Evolutionary conservation across 345 rosid species (phyloP).

Genomic region (Eucalyptus grandis): DNA sequence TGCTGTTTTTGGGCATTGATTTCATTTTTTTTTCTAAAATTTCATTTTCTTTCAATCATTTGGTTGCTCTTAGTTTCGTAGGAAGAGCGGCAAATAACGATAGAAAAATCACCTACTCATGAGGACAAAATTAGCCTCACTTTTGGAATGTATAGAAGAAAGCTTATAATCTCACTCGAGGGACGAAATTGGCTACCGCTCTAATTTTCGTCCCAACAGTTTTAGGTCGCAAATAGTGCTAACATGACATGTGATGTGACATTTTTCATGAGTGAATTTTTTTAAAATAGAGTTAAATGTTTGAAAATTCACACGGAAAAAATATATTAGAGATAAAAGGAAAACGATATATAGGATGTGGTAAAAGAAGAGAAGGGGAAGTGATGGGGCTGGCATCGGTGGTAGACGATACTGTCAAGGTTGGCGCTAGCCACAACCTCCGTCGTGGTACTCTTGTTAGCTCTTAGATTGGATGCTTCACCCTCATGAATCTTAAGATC

Average conservation of each 20-base stretch:
- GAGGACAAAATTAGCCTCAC: not conserved
- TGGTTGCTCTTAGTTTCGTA: not conserved
- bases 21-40: not conserved
- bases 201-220: not conserved
- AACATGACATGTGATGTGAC: accelerated
- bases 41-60: not conserved
- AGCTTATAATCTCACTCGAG: accelerated
- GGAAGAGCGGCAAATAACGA: not conserved
- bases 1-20: not conserved
- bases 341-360: not conserved
- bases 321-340: not conserved
- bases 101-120: not conserved
- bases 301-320: not conserved
- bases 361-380: not conserved
- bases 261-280: not conserved
- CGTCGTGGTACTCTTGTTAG: accelerated
- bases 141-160: not conserved
- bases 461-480: not conserved
- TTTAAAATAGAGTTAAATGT: not conserved
- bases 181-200: accelerated
- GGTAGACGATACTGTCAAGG: not conserved
- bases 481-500: not conserved
- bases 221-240: accelerated
- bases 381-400: not conserved
- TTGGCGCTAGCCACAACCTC: not conserved